Base-by-base conservation (phyloP, 257 asterid species). In the Galeopsis tetrahit region DNA sequence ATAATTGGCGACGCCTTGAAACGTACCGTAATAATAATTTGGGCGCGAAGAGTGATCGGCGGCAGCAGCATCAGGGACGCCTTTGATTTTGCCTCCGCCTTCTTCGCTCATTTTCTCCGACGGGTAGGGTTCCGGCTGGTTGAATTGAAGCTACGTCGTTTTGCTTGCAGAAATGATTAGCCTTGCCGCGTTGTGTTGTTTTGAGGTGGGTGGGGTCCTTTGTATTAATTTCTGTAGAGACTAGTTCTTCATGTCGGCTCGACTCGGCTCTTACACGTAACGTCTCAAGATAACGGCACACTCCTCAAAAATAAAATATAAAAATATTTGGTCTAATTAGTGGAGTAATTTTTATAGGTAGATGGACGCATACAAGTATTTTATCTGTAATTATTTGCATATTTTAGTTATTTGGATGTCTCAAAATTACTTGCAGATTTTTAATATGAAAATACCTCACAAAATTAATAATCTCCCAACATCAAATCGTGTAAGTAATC, bases 1-100 rank as follows among this genome's bases (percentile, higher is more conserved):
- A 75, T 90, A 84, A 76, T 86, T 92, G 4, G 93, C 95, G 56
- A 93, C 97, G 33, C 98, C 98, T 83, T 93, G 96, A 68, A 93
- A 93, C 35, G 98, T 89, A 2, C 98, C 98, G 71, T 90, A 91
- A 69, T 86, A 84, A 71, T 84, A 76, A 58, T 81, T 83, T 35
- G 61, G 81, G 15, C 66, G 82, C 70, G 81, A 72, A 38, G 79
- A 64, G 44, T 83, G 82, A 10, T 71, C 83, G 42, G 75, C 86
- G 66, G 76, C 79, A 10, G 76, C 79, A 10, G 79, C 70, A 57
- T 73, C 70, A 63, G 77, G 15, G 9, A 69, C 63, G 58, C 85
- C 86, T 64, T 63, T 79, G 57, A 10, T 77, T 80, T 79, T 85
- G 51, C 84, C 91, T 64, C 78, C 92, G 68, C 74, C 88, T 69